Conservation (phyloP, 2,329 filamentous ascomycete species). For the Pezicula carpinea region DNA sequence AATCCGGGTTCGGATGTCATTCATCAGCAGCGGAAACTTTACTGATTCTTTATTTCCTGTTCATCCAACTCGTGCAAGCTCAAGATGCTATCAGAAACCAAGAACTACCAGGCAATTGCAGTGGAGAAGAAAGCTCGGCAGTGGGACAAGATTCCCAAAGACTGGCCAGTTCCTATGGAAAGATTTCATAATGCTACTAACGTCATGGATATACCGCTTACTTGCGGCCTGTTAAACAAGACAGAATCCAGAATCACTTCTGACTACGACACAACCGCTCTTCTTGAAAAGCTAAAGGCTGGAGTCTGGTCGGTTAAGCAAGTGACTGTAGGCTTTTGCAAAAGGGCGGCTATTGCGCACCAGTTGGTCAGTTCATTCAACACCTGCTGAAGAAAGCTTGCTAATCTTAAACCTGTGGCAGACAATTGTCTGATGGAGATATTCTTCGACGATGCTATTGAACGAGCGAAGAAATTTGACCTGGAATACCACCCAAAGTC, state of each 20-base stretch:
- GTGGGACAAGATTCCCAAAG: conserved; percentile 16
- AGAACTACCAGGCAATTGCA: conserved; percentile 15
- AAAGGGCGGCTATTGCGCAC: conserved; percentile 43
- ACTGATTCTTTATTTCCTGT: neutral
- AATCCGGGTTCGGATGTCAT: neutral
- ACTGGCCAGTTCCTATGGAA: conserved; percentile 13
- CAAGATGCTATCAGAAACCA: conserved; percentile 12
- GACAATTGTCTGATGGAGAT: conserved; percentile 36
- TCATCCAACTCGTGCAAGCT: conserved; percentile 1
- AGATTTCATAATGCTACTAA: conserved; percentile 10
- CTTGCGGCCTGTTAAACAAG: conserved; percentile 15
- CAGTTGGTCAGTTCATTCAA: conserved; percentile 33
- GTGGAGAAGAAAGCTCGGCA: conserved; percentile 17
- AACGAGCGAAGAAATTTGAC: conserved; percentile 39
- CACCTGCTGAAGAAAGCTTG: neutral
- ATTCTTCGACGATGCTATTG: conserved; percentile 41
- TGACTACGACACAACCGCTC: conserved; percentile 17
- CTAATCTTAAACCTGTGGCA: neutral
- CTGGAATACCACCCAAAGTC: conserved; percentile 33
- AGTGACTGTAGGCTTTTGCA: conserved; percentile 41
- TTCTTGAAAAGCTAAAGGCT: conserved; percentile 16
- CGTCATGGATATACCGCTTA: conserved; percentile 18
- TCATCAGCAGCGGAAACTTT: neutral
- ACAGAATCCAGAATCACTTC: conserved; percentile 14
- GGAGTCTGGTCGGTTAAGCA: conserved; percentile 24